Percentiles rank a stretch among this genome's conserved stretches.
Conservation (phyloP, 2,329 filamentous ascomycete genomes). For the Sordariomycetes sp. region DNA sequence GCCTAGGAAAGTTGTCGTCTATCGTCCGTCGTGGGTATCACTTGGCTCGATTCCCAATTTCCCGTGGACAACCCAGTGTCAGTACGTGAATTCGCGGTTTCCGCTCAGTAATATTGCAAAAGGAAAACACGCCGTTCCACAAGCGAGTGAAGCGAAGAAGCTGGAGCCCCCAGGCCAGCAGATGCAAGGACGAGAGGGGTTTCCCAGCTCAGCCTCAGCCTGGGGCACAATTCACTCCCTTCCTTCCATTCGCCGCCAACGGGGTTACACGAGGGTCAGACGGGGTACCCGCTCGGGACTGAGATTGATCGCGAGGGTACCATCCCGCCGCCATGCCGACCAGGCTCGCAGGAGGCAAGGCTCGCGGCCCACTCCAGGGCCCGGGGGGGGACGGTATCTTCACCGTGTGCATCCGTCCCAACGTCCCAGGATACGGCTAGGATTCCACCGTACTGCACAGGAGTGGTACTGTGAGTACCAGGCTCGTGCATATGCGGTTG, state of each 20-base stretch:
- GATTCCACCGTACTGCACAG: background rate
- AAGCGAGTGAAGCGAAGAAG: background rate
- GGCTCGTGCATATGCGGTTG: background rate
- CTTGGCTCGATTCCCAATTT: too few relatives aligned
- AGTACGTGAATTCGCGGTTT: background rate
- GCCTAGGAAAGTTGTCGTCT: too few relatives aligned
- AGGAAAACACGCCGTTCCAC: background rate
- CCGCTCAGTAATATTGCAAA: background rate
- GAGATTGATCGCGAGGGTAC: too few relatives aligned
- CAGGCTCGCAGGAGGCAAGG: background rate
- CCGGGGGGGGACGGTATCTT: background rate
- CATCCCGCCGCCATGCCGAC: background rate
- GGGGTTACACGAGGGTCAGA: background rate
- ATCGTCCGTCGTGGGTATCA: too few relatives aligned
- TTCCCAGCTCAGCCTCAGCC: conserved; percentile 3
- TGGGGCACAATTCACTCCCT: background rate
- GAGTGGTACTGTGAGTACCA: background rate
- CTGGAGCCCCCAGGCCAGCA: background rate
- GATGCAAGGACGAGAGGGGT: background rate
- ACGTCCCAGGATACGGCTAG: background rate
- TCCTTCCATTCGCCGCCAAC: background rate
- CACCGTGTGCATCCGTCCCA: background rate
- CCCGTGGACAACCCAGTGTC: too few relatives aligned
- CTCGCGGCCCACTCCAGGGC: background rate
- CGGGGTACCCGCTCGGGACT: background rate